Conservation (phyloP, 495 filamentous ascomycete genomes). For the Cenococcum geophilum region DNA sequence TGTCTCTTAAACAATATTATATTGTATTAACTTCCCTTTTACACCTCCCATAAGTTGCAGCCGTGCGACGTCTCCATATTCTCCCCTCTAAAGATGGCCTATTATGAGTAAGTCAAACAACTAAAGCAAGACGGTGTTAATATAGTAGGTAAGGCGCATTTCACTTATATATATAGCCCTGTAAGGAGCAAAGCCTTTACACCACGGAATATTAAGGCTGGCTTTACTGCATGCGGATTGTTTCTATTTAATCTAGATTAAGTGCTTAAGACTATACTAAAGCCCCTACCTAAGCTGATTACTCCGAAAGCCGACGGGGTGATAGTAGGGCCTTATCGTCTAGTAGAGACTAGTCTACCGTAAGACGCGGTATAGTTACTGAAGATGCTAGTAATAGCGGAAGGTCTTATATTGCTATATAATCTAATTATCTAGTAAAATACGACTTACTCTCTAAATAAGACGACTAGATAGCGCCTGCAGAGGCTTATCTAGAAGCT, state of each 20-base stretch:
- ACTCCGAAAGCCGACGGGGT: no score
- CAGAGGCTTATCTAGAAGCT: no score
- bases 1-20: constrained; percentile 1
- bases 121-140: not conserved
- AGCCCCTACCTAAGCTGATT: not conserved
- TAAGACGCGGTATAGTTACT: not conserved
- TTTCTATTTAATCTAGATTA: not conserved
- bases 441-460: not conserved
- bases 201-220: not conserved
- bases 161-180: not conserved
- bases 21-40: not conserved
- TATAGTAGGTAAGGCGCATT: constrained; percentile 1
- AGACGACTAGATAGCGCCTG: no score
- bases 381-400: no score
- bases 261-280: not conserved
- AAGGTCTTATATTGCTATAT: not conserved
- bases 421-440: not conserved
- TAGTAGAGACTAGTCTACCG: not conserved
- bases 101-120: not conserved
- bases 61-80: not conserved
- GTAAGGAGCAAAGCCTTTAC: not conserved
- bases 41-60: no score
- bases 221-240: not conserved
- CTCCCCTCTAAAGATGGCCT: not conserved
- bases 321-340: no score